Base-by-base conservation (phyloP, 192 early-diverging fungal genomes). In the Umbelopsis sp. region DNA sequence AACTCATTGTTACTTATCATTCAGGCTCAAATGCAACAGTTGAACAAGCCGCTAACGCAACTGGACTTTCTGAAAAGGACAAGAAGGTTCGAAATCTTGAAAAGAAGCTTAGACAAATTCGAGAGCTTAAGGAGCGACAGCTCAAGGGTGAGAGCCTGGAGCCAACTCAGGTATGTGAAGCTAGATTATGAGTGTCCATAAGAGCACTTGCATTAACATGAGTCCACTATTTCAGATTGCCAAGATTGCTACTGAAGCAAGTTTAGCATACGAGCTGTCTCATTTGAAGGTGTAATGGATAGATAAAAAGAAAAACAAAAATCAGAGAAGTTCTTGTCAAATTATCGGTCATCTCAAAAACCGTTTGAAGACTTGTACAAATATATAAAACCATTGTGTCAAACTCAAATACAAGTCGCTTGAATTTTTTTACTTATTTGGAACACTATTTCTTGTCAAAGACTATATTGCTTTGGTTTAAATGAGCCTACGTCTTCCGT, bases 81-180 rank as follows among this genome's bases (percentile, higher is more conserved):
- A 99, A 97, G 85, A 92, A 91, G 77, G 83, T 95, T 69, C 90
- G 94, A 52, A 86, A 83, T 35, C 77, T 98, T 20, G 90, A 92
- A 64, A 99, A 97, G 83, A 99, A 98, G 80, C 75, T 98, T 53
- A 89, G 90, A 71, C 92, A 94, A 80, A 98, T 99, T 78, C 82
- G 82, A 44, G 92, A 92, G 49, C 85, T 99, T 48, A 94, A 92
- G 74, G 87, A 88, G 47, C 91, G 88, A 70, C 85, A 89, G 72
- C 83, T 83, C 23, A 85, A 83, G 16, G 96, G 96, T 30, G 93
- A 93, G 55, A 81, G 74, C 18, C 81, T 99, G 8, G 95, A 96
- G 80, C 80, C 88, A 67, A 92, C 94, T 22, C 95, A 96, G 83
- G 80, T 88, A 69, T 65, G 69, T 61, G 11, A 13, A 23, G 8